Evolutionary conservation across 2,329 filamentous ascomycete genomes (phyloP), one percentile per base, ranked within the genome.

Genomic region (Arthroderma sp.): DNA sequence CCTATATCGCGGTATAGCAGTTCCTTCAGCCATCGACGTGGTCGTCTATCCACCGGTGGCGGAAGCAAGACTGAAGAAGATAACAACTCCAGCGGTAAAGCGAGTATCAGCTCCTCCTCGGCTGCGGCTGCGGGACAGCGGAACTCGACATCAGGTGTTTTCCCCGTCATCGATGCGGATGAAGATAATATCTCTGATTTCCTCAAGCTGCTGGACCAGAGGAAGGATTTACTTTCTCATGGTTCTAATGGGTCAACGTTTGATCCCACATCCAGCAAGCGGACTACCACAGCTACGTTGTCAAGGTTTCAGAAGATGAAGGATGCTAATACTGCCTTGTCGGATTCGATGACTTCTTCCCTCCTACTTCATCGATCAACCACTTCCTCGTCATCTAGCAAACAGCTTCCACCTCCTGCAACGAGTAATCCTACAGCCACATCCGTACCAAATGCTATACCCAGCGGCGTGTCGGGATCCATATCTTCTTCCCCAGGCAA

Each of bases 151-250:
- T 95, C 90, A 1, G 89, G 87, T 1, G 76, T 93, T 28, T 77
- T 95, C 54, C 82, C 87, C 31, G 89, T 82, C 60, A 73, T 86
- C 61, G 79, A 79, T 25, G 87, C 85, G 0, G 91, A 97, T 64
- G 90, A 95, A 65, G 88, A 95, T 65, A 91, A 93, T 62, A 95
- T 98, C 41, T 89, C 88, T 0, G 90, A 94, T 55, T 98, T 97
- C 65, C 74, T 98, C 60, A 94, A 94, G 66, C 80, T 89, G 61
- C 78, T 98, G 5, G 91, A 97, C 60, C 85, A 83, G 65, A 88
- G 88, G 68, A 95, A 91, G 71, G 91, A 90, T 70, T 87, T 96
- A 58, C 84, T 90, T 61, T 76, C 78, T 51, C 23, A 51, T 17
- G 44, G 25, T 9, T 78, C 81, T 15, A 84, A 80, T 64, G 83